These are phyloP conservation scores for Macroventuria anomochaeta DNA, from an alignment of 2,329 filamentous ascomycete species.

Conservation along the genomic window DNA sequence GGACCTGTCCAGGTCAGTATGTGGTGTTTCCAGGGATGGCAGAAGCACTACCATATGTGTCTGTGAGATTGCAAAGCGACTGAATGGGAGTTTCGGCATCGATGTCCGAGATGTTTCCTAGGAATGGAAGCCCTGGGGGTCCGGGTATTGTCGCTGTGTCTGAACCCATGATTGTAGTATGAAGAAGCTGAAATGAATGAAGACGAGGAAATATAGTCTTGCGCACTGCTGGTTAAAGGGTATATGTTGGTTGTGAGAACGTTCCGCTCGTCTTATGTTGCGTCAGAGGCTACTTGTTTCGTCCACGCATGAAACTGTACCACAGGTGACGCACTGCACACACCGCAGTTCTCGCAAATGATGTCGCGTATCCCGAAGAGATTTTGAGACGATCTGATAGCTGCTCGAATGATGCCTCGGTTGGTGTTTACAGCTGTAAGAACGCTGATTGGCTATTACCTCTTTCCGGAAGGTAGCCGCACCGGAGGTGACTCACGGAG, in stretches of 20 bases:
- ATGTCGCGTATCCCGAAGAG: constrained; percentile 19
- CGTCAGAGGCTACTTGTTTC: constrained; percentile 1
- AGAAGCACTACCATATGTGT: constrained; percentile 66
- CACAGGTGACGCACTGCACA: constrained; percentile 21
- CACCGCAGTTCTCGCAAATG: constrained; percentile 16
- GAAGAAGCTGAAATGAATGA: constrained; percentile 27
- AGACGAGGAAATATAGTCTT: background rate
- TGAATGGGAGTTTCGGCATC: constrained; percentile 63
- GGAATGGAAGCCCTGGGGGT: constrained; percentile 67
- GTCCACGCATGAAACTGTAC: constrained; percentile 12
- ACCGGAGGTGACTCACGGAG: constrained; percentile 10
- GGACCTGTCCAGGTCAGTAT: constrained; percentile 30
- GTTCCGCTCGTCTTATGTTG: constrained; percentile 5
- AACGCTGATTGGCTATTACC: constrained; percentile 23
- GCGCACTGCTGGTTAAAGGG: background rate
- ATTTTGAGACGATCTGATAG: constrained; percentile 16
- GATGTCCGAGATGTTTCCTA: constrained; percentile 71
- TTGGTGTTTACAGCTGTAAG: constrained; percentile 10
- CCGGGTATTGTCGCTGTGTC: constrained; percentile 62
- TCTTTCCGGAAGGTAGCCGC: constrained; percentile 5
- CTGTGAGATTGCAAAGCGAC: constrained; percentile 64
- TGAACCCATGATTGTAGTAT: constrained; percentile 15
- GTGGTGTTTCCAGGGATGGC: fast-evolving
- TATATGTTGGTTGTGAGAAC: background rate
- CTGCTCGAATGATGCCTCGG: constrained; percentile 30